Percentiles rank a stretch among this genome's conserved stretches.
phyloP scores from a whole-genome alignment of 768 basidiomycete genomes.

The Suillus subalutaceus region DNA sequence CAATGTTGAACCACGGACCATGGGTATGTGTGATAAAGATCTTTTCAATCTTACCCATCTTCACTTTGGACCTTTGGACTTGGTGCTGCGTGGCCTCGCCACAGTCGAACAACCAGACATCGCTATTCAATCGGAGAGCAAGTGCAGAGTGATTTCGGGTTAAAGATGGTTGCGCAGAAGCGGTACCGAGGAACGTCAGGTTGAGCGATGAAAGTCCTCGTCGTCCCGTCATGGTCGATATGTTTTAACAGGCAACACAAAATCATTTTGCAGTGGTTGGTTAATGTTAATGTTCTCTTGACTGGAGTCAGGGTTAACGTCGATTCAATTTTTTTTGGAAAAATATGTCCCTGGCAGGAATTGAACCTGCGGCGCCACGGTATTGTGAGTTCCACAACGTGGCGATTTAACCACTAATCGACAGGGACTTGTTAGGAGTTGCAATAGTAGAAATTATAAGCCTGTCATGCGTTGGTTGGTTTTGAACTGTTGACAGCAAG shows the following conservation, averaged over 20 bases:
- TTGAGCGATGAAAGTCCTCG: slow-evolving; percentile 41
- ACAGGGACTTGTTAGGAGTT: slow-evolving; percentile 32
- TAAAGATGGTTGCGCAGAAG: slow-evolving; percentile 78
- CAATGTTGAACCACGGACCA: slow-evolving; percentile 44
- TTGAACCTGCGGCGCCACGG: slow-evolving; percentile 44
- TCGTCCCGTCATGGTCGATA: slow-evolving; percentile 16
- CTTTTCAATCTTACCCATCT: slow-evolving; percentile 79
- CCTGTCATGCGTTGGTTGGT: background rate
- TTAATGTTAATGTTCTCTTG: background rate
- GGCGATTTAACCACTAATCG: slow-evolving; percentile 48
- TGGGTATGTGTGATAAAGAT: slow-evolving; percentile 91
- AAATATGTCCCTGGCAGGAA: slow-evolving; percentile 40
- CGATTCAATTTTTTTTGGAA: slow-evolving; percentile 11
- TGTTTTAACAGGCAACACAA: background rate
- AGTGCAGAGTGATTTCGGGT: slow-evolving; percentile 80
- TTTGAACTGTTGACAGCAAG: no score
- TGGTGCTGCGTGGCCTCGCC: slow-evolving; percentile 85
- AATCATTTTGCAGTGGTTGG: background rate
- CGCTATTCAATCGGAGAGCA: slow-evolving; percentile 63
- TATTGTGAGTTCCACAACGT: slow-evolving; percentile 40
- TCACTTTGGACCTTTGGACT: slow-evolving; percentile 70
- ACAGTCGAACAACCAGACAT: slow-evolving; percentile 87
- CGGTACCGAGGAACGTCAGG: slow-evolving; percentile 79
- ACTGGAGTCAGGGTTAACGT: no score
- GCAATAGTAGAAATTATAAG: background rate